These are phyloP conservation scores for Auricularia heimuer DNA, from an alignment of 768 basidiomycete genomes.

Conservation along the genomic window DNA sequence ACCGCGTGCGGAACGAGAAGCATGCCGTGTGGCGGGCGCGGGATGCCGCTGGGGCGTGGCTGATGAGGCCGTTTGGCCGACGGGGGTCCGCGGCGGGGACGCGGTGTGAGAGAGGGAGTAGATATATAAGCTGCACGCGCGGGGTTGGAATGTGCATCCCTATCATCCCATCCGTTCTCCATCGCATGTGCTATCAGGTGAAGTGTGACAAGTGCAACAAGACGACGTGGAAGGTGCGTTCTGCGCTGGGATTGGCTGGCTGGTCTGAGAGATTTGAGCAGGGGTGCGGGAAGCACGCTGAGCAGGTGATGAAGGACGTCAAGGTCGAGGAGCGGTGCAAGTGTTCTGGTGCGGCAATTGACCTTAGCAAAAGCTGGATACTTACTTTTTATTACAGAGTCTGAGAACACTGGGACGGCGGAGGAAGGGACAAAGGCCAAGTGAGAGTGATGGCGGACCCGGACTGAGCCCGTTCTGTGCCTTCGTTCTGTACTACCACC, in stretches of 20 bases:
- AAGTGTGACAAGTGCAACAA: constrained; percentile 23
- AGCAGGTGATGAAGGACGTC: constrained; percentile 42
- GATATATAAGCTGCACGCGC: too few species aligned
- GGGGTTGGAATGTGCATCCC: too few species aligned
- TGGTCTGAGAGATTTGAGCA: constrained; percentile 24
- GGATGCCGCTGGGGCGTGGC: neutral
- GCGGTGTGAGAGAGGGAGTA: too few species aligned
- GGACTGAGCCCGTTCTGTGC: too few species aligned
- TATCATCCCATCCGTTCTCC: too few species aligned
- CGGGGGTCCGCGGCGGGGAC: too few species aligned
- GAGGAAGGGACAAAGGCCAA: neutral
- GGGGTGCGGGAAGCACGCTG: constrained; percentile 65
- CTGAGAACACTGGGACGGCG: neutral
- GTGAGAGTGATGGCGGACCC: neutral
- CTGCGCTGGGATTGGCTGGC: constrained; percentile 13
- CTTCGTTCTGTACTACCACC: too few species aligned
- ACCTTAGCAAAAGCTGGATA: neutral
- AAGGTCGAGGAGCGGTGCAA: constrained; percentile 41
- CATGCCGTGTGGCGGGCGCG: constrained; percentile 26
- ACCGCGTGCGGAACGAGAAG: constrained; percentile 40
- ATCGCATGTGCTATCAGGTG: too few species aligned
- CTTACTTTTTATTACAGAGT: neutral
- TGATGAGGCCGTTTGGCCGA: too few species aligned
- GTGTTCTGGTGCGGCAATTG: constrained; percentile 24
- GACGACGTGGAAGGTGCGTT: constrained; percentile 58